A percentile compares a stretch with the other conserved stretches of the same genome.
Conservation (phyloP, 116 monocot species). For the Zostera marina region DNA sequence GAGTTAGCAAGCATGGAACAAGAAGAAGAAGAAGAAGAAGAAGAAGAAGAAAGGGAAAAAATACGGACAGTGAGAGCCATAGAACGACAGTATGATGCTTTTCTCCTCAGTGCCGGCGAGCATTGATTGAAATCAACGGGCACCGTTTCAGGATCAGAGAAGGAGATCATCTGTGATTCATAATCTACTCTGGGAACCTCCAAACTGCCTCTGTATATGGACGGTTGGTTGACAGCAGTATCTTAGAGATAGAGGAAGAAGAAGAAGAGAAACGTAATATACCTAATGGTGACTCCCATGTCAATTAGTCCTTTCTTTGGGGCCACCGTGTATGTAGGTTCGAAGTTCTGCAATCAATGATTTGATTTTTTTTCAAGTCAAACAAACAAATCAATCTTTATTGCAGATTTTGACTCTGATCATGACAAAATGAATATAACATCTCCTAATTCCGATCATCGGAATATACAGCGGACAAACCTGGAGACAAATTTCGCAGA, state of each 20-base stretch:
- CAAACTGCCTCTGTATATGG: slow-evolving; percentile 7
- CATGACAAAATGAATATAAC: no score
- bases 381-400: no score
- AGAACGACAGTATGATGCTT: slow-evolving; percentile 9
- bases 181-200: slow-evolving; percentile 14
- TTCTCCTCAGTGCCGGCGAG: slow-evolving; percentile 7
- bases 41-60: neutral
- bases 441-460: no score
- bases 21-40: neutral
- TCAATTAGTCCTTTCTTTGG: slow-evolving; percentile 25
- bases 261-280: neutral
- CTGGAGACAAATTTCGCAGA: slow-evolving; percentile 93
- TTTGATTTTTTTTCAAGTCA: neutral
- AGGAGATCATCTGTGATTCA: neutral
- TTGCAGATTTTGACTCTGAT: no score
- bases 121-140: slow-evolving; percentile 5
- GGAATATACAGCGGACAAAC: slow-evolving; percentile 6
- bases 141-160: neutral
- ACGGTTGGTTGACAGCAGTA: neutral
- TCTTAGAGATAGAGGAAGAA: no score
- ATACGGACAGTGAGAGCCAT: slow-evolving; percentile 7
- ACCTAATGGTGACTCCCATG: slow-evolving; percentile 31
- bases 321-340: slow-evolving; percentile 18
- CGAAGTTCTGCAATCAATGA: slow-evolving; percentile 20
- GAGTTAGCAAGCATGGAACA: neutral